A percentile compares a stretch with the other conserved stretches of the same genome.
Conservation (phyloP, 2,329 filamentous ascomycete species). For the Nemania sp. region DNA sequence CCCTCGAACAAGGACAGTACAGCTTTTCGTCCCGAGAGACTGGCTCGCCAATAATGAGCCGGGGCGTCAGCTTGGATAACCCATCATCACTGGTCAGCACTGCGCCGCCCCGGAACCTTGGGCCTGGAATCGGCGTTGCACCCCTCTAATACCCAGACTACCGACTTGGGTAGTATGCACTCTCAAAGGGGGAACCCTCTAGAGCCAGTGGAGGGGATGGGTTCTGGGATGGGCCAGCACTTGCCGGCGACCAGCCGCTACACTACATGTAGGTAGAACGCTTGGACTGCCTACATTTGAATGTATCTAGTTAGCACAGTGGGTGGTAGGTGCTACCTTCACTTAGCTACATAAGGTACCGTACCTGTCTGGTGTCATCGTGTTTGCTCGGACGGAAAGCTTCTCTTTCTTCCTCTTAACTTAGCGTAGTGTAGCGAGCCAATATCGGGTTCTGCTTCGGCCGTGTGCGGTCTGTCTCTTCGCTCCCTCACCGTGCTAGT, state of each 20-base stretch:
- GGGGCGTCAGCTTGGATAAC: conserved; percentile 11
- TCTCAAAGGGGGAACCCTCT: too few species aligned
- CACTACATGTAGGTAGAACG: neutral
- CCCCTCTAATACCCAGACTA: conserved; percentile 12
- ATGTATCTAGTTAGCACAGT: too few species aligned
- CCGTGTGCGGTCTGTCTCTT: conserved; percentile 13
- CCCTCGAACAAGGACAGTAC: conserved; percentile 3
- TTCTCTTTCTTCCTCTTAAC: conserved; percentile 5
- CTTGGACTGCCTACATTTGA: too few species aligned
- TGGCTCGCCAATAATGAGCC: conserved; percentile 27
- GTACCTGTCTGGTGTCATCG: conserved; percentile 19
- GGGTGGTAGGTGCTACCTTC: too few species aligned
- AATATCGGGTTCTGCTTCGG: conserved; percentile 19
- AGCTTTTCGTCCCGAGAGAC: conserved; percentile 22
- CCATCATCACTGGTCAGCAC: conserved; percentile 19
- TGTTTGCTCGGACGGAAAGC: conserved; percentile 20
- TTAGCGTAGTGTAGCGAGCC: neutral
- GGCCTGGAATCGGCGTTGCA: conserved; percentile 19
- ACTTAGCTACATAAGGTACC: too few species aligned
- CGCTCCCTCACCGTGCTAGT: conserved; percentile 11
- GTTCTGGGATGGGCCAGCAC: neutral
- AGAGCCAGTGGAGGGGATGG: neutral
- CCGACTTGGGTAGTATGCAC: too few species aligned
- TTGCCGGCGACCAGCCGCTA: conserved; percentile 18
- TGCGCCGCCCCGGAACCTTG: conserved; percentile 18